Evolutionary conservation across 225 moss, liverwort and hornwort species (phyloP), one percentile per base, ranked within the genome.

Genomic region (Polytrichum commune): DNA sequence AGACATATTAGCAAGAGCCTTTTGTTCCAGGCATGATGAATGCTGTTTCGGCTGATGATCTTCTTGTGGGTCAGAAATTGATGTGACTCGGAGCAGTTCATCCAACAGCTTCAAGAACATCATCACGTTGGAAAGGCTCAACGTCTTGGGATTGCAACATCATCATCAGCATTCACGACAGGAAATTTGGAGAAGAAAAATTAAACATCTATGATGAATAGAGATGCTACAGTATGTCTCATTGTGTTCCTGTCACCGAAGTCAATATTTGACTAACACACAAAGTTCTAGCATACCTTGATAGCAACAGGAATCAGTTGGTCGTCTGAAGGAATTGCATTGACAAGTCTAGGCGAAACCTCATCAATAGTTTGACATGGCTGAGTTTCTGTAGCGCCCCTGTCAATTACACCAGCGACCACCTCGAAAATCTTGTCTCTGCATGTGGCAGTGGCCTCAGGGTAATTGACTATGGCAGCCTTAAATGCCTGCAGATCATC

Each of bases 231-330:
- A 46, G 46, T 46, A 38, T 38, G 4, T 46, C 46, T 46, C 13
- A 13, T 46, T 16, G 13, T 46, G 46, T 46, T 46, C 46, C 46
- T 46, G 13, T 46, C 16, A 13, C 13, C 13, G 46, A 10, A 46
- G 10, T 16, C 46, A 13, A 13, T 13, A 3, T 4, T 46, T 46
- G 4, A 46, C 13, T 8, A 38, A 38, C 46, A 16, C 16, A 46
- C 13, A 46, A 46, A 46, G 46, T 16, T 46, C 10, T 46, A 22
- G 22, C 33, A 64, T 78, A 86, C 86, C 86, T 86, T 86, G 54
- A 86, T 74, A 18, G 86, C 86, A 80, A 82, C 80, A 72, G 80
- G 80, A 62, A 83, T 77, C 53, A 86, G 72, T 80, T 83, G 83
- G 69, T 86, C 86, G 56, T 83, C 86, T 60, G 77, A 77, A 72